Conservation (phyloP, 805 yeast genomes). For the Ogataea pilisensis region DNA sequence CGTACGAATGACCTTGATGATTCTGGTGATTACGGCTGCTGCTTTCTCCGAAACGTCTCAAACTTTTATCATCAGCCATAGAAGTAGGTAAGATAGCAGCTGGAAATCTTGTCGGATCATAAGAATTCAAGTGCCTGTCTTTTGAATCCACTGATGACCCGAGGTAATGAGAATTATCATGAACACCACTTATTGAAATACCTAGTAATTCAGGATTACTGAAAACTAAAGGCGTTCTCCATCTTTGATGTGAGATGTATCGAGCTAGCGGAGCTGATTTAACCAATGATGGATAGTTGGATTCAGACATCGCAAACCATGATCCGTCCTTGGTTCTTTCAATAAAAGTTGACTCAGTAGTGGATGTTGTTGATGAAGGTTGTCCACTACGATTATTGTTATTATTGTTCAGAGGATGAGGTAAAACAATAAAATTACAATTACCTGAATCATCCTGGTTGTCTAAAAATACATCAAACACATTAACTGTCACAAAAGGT, state of each 20-base stretch:
- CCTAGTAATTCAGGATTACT: slow-evolving; percentile 36
- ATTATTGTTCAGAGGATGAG: slow-evolving; percentile 55
- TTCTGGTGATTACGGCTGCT: slow-evolving; percentile 2
- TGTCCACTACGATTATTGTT: slow-evolving; percentile 1
- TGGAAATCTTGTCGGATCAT: slow-evolving; percentile 21
- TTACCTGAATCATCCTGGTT: slow-evolving; percentile 11
- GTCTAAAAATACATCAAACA: slow-evolving; percentile 65
- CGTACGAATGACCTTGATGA: no score
- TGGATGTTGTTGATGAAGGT: slow-evolving; percentile 20
- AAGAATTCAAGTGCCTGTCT: slow-evolving; percentile 10
- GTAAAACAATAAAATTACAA: slow-evolving; percentile 47
- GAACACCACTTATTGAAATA: slow-evolving; percentile 49
- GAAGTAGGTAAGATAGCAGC: slow-evolving; percentile 22
- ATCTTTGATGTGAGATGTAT: slow-evolving; percentile 46
- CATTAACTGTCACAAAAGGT: slow-evolving; percentile 68
- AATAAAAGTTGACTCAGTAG: slow-evolving; percentile 51
- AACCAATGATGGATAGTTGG: slow-evolving; percentile 75
- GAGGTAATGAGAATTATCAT: slow-evolving; percentile 27
- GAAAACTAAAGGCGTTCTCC: slow-evolving; percentile 38
- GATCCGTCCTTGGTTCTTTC: slow-evolving; percentile 59
- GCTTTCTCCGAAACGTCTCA: slow-evolving; percentile 6
- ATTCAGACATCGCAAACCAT: slow-evolving; percentile 85
- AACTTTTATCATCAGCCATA: slow-evolving; percentile 11
- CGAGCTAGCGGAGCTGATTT: slow-evolving; percentile 72
- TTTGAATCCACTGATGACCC: not conserved